Evolutionary conservation across 352 stramenopile genomes (phyloP), one percentile per base, ranked within the genome.

Genomic region (Phytophthora pini): DNA sequence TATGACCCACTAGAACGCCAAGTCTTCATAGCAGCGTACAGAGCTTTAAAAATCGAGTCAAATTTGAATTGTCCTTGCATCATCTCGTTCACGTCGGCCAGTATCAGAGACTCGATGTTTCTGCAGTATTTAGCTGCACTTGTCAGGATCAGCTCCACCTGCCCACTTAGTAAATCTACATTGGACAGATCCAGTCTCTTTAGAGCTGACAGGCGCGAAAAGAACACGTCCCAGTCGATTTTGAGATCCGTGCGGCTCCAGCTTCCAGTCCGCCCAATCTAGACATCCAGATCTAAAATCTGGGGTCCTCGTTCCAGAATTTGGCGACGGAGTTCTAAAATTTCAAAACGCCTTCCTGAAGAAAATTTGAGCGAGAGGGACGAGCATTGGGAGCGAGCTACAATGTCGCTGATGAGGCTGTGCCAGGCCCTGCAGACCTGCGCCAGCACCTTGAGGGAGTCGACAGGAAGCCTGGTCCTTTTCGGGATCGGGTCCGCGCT

Each of bases 181-280:
- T 15, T 12, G 17, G 68, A 76, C 36, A 80, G 54, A 49, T 80
- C 72, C 20, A 80, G 40, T 47, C 72, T 56, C 29, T 67, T 38
- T 22, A 80, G 46, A 13, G 54, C 43, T 22, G 72, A 60, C 7
- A 72, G 46, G 8, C 55, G 46, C 4, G 53, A 49, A n/a, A 80
- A 68, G 6, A 77, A 7, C 0, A 54, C 44, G 27, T 69, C 45
- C 72, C 72, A 80, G 9, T 62, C 45, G 9, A 79, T 58, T 11
- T 65, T 29, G 9, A 65, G 51, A 1, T 69, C 45, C 17, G 75
- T 51, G 8, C 24, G 48, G 22, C 3, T 24, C 13, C 45, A 50
- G 17, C 17, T 20, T 20, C n/a, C 51, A 38, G 32, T 36, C 17
- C 13, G 39, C 10, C 71, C 70, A 50, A 84, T 62, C 41, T 52